Evolutionary conservation across 768 basidiomycete genomes (phyloP), one percentile per base, ranked within the genome.

Genomic region (Leucocoprinus leucothites): DNA sequence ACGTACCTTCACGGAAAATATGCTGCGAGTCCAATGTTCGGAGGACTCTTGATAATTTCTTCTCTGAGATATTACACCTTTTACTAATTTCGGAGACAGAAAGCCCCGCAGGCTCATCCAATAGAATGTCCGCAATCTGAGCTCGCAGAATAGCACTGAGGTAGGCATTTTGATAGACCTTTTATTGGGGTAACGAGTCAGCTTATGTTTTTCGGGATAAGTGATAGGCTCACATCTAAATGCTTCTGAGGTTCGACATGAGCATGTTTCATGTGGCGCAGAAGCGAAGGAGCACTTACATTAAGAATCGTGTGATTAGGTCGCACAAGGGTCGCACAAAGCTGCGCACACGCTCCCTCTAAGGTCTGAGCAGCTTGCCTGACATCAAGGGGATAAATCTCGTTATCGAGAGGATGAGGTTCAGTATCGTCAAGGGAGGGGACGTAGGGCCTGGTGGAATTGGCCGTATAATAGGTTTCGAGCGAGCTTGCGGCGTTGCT

Each of bases 1-100:
- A 41, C 13, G 7, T 13, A 74, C 75, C 67, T 68, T 77, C 76
- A 21, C 60, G 60, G 61, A 72, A 74, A 34, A 66, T 58, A 35
- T 73, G 67, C 43, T 64, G 66, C 4, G 69, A 65, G 13, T 65
- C 62, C 9, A 73, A 65, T 8, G 64, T 48, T 9, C 73, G 65
- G 53, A 76, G 51, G 4, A 72, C 63, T 2, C 71, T 61, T 13
- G 60, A 64, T 4, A 73, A 59, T 53, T 75, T 76, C 13, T 57
- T 63, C 2, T 48, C 51, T 13, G 71, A 64, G 13, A 73, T 60
- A 5, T 60, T 63, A 4, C 64, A 48, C 19, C 50, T 56, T 18
- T 57, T 52, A 13, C 62, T 56, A 3, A 71, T 56, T 34, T 68
- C 65, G 1, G 59, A 41, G n/a, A 66, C 61, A 34, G 64, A 66